phyloP scores from a whole-genome alignment of 192 early-diverging fungal genomes.

The Rhizophagus clarus region DNA sequence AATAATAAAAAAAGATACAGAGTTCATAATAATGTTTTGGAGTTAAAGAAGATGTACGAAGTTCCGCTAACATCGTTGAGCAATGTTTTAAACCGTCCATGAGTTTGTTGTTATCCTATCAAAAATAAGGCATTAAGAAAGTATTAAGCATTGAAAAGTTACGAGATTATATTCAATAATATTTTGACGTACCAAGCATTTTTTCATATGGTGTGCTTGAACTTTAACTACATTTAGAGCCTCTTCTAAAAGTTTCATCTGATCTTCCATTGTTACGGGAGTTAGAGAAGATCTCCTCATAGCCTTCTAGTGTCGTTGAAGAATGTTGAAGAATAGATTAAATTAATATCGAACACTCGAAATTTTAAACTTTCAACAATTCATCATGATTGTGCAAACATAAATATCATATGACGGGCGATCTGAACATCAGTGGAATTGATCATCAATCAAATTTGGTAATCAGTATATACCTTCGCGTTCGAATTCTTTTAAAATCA shows the following conservation, averaged over 20 bases:
- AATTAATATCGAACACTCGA: too few relatives aligned
- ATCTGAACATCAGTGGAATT: background rate
- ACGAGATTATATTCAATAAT: background rate
- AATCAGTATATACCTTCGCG: background rate
- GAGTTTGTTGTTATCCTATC: conserved; percentile 82
- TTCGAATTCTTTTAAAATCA: background rate
- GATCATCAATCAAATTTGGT: background rate
- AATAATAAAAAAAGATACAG: conserved; percentile 61
- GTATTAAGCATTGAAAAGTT: background rate
- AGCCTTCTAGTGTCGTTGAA: background rate
- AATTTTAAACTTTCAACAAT: too few relatives aligned
- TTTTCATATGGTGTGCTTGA: conserved; percentile 94
- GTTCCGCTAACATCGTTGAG: conserved; percentile 96
- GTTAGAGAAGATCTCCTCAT: background rate
- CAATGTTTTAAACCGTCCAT: conserved; percentile 99
- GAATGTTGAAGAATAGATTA: too few relatives aligned
- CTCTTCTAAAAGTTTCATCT: conserved; percentile 90
- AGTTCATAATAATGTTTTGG: conserved; percentile 99
- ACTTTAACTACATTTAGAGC: conserved; percentile 90
- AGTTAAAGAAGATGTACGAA: conserved; percentile 90
- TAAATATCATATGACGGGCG: too few relatives aligned
- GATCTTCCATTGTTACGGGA: conserved; percentile 72
- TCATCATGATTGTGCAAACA: too few relatives aligned
- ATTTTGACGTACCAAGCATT: conserved; percentile 72
- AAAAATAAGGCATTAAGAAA: background rate